A percentile compares a stretch with the other conserved stretches of the same genome.
phyloP scores from a whole-genome alignment of 441 rosid genomes.

The Populus trichocarpa region DNA sequence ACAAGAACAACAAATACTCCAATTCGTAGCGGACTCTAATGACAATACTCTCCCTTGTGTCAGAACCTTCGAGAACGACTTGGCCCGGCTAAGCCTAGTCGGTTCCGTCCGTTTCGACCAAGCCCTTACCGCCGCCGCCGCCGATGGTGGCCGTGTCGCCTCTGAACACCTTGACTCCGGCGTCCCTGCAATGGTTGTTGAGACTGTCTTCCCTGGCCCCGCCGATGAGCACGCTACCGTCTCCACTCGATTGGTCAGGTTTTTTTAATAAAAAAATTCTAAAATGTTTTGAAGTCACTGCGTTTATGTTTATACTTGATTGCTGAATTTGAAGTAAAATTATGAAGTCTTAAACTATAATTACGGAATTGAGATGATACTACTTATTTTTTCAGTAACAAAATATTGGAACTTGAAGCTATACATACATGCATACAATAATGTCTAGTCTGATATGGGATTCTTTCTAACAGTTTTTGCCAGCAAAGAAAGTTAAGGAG shows the following conservation, averaged over 20 bases:
- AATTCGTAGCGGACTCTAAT: constrained; percentile 55
- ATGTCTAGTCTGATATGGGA: not conserved
- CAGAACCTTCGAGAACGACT: constrained; percentile 71
- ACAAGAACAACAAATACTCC: constrained; percentile 38
- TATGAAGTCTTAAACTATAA: not conserved
- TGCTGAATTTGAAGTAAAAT: not conserved
- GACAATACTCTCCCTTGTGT: constrained; percentile 67
- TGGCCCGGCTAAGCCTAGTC: constrained; percentile 63
- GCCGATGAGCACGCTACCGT: constrained; percentile 53
- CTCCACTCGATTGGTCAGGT: constrained; percentile 73
- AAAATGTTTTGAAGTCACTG: not conserved
- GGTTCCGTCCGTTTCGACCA: constrained; percentile 72
- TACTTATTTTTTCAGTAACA: not conserved
- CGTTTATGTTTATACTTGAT: not conserved
- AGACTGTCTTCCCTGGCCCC: constrained; percentile 72
- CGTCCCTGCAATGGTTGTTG: constrained; percentile 69
- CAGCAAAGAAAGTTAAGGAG: constrained; percentile 67
- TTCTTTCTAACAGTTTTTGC: constrained; percentile 58
- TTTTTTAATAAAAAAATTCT: not conserved
- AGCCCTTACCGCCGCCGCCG: constrained; percentile 88
- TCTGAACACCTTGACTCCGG: constrained; percentile 60
- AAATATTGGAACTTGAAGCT: not conserved
- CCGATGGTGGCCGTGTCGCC: constrained; percentile 88
- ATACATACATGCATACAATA: not conserved
- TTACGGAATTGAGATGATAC: not conserved